A percentile compares a stretch with the other conserved stretches of the same genome.
Conservation (phyloP, 2,329 filamentous ascomycete species). For the Rutstroemia sydowiana region DNA sequence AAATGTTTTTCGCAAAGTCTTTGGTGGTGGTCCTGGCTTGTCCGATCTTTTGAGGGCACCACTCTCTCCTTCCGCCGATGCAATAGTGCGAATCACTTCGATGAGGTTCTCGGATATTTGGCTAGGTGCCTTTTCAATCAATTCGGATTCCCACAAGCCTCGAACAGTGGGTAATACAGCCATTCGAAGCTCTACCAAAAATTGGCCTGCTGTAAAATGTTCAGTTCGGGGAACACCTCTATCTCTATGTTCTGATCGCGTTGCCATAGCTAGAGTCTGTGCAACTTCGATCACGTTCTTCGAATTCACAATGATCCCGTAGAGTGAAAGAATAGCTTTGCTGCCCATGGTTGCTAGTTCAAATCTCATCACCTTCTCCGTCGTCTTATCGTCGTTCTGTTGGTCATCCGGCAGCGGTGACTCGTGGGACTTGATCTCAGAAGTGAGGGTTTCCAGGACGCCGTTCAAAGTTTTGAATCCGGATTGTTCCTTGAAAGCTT, state of each 20-base stretch:
- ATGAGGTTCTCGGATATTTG: slow-evolving; percentile 72
- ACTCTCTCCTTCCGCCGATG: slow-evolving; percentile 69
- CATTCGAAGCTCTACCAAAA: slow-evolving; percentile 79
- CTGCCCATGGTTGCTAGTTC: slow-evolving; percentile 51
- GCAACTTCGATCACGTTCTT: slow-evolving; percentile 75
- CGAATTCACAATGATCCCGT: slow-evolving; percentile 64
- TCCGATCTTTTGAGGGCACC: slow-evolving; percentile 57
- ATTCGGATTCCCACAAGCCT: slow-evolving; percentile 76
- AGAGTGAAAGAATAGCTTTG: slow-evolving; percentile 80
- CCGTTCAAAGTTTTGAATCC: slow-evolving; percentile 69
- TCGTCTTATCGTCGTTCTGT: slow-evolving; percentile 32
- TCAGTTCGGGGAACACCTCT: slow-evolving; percentile 49
- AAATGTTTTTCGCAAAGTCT: slow-evolving; percentile 39
- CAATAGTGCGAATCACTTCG: slow-evolving; percentile 72
- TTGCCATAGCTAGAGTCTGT: slow-evolving; percentile 48
- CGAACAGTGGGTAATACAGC: slow-evolving; percentile 69
- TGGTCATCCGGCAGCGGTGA: background rate
- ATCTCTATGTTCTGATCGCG: slow-evolving; percentile 44
- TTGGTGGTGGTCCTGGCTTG: slow-evolving; percentile 37
- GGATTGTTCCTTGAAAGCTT: slow-evolving; percentile 76
- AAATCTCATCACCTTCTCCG: slow-evolving; percentile 12
- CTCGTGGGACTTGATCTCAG: slow-evolving; percentile 41
- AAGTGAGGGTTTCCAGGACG: slow-evolving; percentile 62
- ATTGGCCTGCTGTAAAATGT: slow-evolving; percentile 62
- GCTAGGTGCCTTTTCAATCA: slow-evolving; percentile 74